Evolutionary conservation across 352 stramenopile species (phyloP), one percentile per base, ranked within the genome.

Genomic region (Aphanomyces euteiches): DNA sequence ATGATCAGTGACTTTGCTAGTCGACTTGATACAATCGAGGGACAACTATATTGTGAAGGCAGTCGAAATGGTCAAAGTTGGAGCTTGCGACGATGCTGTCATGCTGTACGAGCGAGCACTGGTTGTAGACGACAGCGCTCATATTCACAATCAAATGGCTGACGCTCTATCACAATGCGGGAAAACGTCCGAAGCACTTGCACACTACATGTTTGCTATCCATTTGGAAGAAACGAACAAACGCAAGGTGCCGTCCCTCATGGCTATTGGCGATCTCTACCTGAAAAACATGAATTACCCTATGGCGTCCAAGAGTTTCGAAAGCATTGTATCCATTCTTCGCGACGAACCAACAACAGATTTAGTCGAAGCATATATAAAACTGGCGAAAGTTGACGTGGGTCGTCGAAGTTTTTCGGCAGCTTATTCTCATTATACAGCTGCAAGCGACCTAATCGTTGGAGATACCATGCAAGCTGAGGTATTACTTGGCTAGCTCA

Each of bases 221-320:
- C 59, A 45, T n/a, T 40, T 67, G 12, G 59, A 67, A 56, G 59
- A 67, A 54, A 56, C 59, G n/a, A 19, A 40, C 28, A 17, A 50
- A n/a, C 19, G 41, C 7, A 67, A 67, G 21, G 43, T 67, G 41
- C 59, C 59, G 38, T 67, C 59, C 10, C 59, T 67, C 12, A 67
- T 67, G 19, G 41, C 59, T 4, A 50, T 67, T n/a, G 59, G 59
- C 59, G 59, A 67, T 19, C 21, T 67, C n/a, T 67, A 56, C 59
- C 41, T 43, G 17, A 67, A 67, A 36, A 54, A 56, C 17, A 36
- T 19, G 41, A 45, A 67, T 12, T 67, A 67, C 43, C 13, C 17
- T 10, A 12, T 67, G 8, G 59, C 59, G 15, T 21, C 43, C 40
- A 67, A 56, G 59, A 67, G 40, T 3, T 67, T 67, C 28, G 59